Percentiles rank a stretch among this genome's conserved stretches.
Evolutionary conservation across 176 grass and related monocot species (phyloP).

Genomic region (Juncus inflexus): DNA sequence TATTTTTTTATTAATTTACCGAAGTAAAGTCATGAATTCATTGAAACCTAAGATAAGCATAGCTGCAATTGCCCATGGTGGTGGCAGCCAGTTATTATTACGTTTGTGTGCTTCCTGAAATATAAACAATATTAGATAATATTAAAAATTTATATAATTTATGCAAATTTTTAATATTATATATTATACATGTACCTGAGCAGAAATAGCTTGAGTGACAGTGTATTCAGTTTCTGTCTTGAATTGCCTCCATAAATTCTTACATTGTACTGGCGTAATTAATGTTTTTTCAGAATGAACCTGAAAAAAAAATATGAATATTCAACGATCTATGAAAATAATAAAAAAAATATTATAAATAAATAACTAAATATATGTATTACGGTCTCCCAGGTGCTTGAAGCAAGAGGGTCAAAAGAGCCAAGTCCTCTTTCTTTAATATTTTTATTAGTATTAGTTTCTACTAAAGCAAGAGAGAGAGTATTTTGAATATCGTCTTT

Average conservation of each 20-base stretch:
- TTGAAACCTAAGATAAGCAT: conserved; percentile 92
- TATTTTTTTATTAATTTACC: conserved; percentile 34
- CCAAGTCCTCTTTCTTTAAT: conserved; percentile 65
- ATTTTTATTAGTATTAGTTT: conserved; percentile 37
- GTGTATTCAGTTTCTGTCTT: conserved; percentile 92
- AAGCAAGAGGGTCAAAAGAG: conserved; percentile 75
- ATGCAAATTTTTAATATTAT: neutral
- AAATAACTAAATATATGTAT: conserved; percentile 31
- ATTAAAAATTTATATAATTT: neutral
- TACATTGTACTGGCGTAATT: conserved; percentile 84
- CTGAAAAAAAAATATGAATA: conserved; percentile 36
- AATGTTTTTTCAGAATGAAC: conserved; percentile 63
- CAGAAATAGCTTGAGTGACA: conserved; percentile 83
- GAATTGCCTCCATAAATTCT: conserved; percentile 91
- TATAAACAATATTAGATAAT: neutral
- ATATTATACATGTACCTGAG: conserved; percentile 53
- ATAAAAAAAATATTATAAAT: neutral
- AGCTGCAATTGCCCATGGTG: conserved; percentile 95
- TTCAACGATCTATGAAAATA: neutral
- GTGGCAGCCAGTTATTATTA: conserved; percentile 94
- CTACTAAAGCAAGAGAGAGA: conserved; percentile 67
- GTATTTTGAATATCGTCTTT: conserved; percentile 76
- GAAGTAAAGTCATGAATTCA: conserved; percentile 94
- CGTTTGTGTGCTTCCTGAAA: conserved; percentile 89
- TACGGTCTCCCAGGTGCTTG: conserved; percentile 90